Base-by-base conservation (phyloP, 73 alveolate genomes). In the Paramecium pentaurelia region DNA sequence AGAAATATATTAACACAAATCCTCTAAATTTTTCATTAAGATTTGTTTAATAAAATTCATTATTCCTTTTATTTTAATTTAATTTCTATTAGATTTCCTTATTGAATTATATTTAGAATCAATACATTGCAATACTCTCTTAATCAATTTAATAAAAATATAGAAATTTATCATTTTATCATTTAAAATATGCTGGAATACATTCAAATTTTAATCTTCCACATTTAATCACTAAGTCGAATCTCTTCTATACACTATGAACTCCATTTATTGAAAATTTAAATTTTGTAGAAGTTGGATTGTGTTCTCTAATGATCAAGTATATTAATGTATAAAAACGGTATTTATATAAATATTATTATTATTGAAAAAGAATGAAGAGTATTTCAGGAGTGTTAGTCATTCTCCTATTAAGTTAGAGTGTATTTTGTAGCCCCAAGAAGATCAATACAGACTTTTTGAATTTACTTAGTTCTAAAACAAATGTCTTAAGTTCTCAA, bases 361-460 rank as follows among this genome's bases (percentile, higher is more conserved):
- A 54, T 54, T 54, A 54, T 54, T 54, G 70, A 54, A 54, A 54
- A 54, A 54, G 70, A 54, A 75, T 75, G 88, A 75, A 75, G 34
- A 42, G 36, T 18, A 54, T 54, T 54, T 54, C 70, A 54, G 70
- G 70, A 54, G 34, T 75, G 60, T 75, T 75, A 42, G 22, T 75
- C 38, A 42, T 75, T 38, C 58, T 75, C 37, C 58, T 75, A 9
- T 7, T 75, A 25, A 75, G 38, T 20, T 38, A 75, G 47, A 38
- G 34, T 14, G 88, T 38, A 42, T 75, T 38, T 30, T 75, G 88
- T 22, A 42, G 68, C 20, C 88, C 88, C 14, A 75, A 75, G 37
- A 75, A 75, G 60, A 75, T 75, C 38, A 75, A 75, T 42, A 75
- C 88, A 30, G 88, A 75, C 47, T 75, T 75, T 42, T 42, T 75